phyloP scores from a whole-genome alignment of 148 eudicot genomes.

The Camellia sinensis region DNA sequence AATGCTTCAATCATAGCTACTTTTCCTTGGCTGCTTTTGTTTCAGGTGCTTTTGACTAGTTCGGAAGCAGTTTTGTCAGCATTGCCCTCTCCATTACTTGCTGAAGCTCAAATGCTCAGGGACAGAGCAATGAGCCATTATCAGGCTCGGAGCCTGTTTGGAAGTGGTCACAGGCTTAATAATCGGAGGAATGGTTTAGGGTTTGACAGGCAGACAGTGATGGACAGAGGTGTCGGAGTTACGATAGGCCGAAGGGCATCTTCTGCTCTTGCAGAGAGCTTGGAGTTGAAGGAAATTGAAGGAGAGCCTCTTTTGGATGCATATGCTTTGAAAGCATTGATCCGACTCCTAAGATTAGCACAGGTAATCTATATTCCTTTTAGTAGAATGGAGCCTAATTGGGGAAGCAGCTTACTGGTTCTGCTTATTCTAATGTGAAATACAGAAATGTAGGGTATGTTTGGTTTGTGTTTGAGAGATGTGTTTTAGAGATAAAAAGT shows the following conservation, averaged over 20 bases:
- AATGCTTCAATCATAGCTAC: constrained; percentile 98
- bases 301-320: constrained; percentile 95
- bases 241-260: constrained; percentile 66
- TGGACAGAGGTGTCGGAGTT: constrained; percentile 96
- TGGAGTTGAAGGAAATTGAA: constrained; percentile 87
- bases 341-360: constrained; percentile 87
- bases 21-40: constrained; percentile 48
- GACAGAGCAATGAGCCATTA: constrained; percentile 98
- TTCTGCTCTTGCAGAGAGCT: constrained; percentile 53
- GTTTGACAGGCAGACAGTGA: constrained; percentile 78
- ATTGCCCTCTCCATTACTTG: constrained; percentile 92
- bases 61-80: constrained; percentile 95
- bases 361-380: constrained; percentile 50
- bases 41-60: constrained; percentile 87
- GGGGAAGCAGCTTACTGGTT: constrained; percentile 5
- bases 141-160: constrained; percentile 95
- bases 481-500: too few relatives aligned
- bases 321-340: constrained; percentile 70
- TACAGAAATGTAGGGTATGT: too few relatives aligned
- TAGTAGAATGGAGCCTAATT: not conserved
- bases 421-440: not conserved
- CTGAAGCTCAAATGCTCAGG: constrained; percentile 97
- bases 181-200: constrained; percentile 79
- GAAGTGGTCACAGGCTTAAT: constrained; percentile 68
- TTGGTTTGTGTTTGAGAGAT: too few relatives aligned